These are phyloP conservation scores for Pythium plurisporium DNA, from an alignment of 352 stramenopile species.

Conservation along the genomic window DNA sequence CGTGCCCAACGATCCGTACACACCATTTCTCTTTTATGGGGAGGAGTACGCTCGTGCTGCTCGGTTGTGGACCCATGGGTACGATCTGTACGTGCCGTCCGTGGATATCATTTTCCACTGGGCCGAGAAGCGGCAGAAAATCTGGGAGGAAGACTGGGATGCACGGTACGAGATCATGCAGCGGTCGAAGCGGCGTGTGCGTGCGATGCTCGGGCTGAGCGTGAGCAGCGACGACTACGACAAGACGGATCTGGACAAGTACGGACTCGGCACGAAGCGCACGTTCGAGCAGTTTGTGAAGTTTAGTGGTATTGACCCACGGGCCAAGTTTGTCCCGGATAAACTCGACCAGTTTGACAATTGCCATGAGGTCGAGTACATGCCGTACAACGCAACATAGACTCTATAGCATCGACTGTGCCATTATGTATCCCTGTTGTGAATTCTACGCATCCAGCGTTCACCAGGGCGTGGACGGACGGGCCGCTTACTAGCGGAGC, in stretches of 20 bases:
- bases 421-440: too few species aligned
- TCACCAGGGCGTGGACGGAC: too few species aligned
- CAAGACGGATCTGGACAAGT: slow-evolving; percentile 63
- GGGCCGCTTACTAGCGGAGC: too few species aligned
- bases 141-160: slow-evolving; percentile 75
- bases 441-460: too few species aligned
- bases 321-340: slow-evolving; percentile 32
- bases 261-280: slow-evolving; percentile 63
- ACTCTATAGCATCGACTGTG: too few species aligned
- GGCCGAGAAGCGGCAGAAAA: slow-evolving; percentile 68
- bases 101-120: slow-evolving; percentile 71
- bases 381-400: slow-evolving; percentile 33
- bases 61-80: slow-evolving; percentile 71
- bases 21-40: slow-evolving; percentile 69
- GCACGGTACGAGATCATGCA: slow-evolving; percentile 57
- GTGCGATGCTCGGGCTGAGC: slow-evolving; percentile 45
- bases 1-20: slow-evolving; percentile 72
- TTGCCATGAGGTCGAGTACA: slow-evolving; percentile 57
- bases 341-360: slow-evolving; percentile 57
- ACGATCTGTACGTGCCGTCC: slow-evolving; percentile 73
- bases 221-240: slow-evolving; percentile 66
- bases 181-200: slow-evolving; percentile 60
- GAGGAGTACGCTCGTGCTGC: slow-evolving; percentile 72
- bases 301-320: slow-evolving; percentile 73
- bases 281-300: slow-evolving; percentile 72